Percentiles rank a stretch among this genome's conserved stretches.
These are phyloP conservation scores for Solanum pinnatisectum DNA, from an alignment of 257 asterid species.

Conservation along the genomic window DNA sequence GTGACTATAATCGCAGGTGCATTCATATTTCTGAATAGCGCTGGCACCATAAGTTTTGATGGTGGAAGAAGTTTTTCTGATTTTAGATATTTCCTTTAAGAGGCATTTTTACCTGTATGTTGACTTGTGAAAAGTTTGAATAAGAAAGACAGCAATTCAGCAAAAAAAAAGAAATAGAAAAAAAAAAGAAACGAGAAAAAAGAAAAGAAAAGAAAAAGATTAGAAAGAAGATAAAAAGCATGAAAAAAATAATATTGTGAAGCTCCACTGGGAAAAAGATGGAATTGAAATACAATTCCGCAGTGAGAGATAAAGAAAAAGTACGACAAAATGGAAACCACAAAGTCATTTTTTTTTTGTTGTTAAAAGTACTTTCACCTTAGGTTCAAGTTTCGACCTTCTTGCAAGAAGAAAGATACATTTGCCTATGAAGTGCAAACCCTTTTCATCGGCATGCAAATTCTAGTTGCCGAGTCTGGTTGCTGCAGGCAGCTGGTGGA, in stretches of 20 bases:
- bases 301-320: neutral
- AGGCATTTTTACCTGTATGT: slow-evolving; percentile 23
- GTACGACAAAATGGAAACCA: neutral
- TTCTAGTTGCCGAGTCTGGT: slow-evolving; percentile 31
- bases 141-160: neutral
- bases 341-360: neutral
- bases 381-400: slow-evolving; percentile 19
- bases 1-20: slow-evolving; percentile 67
- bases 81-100: slow-evolving; percentile 12
- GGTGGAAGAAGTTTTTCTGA: slow-evolving; percentile 49
- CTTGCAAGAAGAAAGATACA: slow-evolving; percentile 25
- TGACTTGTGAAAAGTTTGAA: slow-evolving; percentile 6
- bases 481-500: slow-evolving; percentile 44
- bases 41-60: slow-evolving; percentile 49
- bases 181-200: neutral
- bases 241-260: neutral
- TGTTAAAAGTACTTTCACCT: neutral
- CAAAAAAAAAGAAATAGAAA: neutral
- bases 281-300: neutral
- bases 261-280: neutral
- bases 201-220: neutral
- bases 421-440: slow-evolving; percentile 33
- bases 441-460: slow-evolving; percentile 21
- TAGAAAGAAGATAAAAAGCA: neutral
- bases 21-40: slow-evolving; percentile 50